phyloP scores from a whole-genome alignment of 2,329 filamentous ascomycete species.

The Microdochium nivale region DNA sequence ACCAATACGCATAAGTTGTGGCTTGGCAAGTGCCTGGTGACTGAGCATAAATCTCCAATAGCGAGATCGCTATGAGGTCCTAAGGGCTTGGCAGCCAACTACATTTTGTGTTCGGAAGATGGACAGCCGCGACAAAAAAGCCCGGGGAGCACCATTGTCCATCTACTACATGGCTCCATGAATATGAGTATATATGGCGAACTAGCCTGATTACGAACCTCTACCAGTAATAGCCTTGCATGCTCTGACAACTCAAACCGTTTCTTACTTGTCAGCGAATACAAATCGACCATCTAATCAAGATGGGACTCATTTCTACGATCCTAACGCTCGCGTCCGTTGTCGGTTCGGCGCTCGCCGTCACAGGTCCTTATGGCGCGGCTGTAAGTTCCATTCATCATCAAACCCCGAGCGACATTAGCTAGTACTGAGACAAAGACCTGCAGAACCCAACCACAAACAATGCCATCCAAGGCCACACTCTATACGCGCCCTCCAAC shows the following conservation, averaged over 20 bases:
- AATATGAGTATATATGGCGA: neutral
- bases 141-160: neutral
- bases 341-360: neutral
- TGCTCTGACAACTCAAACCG: neutral
- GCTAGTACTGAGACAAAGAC: neutral
- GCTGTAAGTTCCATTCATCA: neutral
- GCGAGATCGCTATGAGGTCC: no score
- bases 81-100: no score
- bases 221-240: neutral
- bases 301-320: neutral
- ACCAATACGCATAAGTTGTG: no score
- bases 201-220: neutral
- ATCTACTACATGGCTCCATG: neutral
- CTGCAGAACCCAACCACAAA: neutral
- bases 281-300: neutral
- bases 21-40: no score
- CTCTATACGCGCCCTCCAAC: conserved; percentile 13
- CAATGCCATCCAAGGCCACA: conserved; percentile 8
- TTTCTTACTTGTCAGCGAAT: neutral
- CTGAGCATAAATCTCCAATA: no score
- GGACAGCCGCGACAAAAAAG: neutral
- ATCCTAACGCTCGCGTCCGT: neutral
- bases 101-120: neutral
- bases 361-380: neutral
- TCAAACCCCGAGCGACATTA: neutral